Base-by-base conservation (phyloP, 2,329 filamentous ascomycete species). In the Sporothrix humicola region DNA sequence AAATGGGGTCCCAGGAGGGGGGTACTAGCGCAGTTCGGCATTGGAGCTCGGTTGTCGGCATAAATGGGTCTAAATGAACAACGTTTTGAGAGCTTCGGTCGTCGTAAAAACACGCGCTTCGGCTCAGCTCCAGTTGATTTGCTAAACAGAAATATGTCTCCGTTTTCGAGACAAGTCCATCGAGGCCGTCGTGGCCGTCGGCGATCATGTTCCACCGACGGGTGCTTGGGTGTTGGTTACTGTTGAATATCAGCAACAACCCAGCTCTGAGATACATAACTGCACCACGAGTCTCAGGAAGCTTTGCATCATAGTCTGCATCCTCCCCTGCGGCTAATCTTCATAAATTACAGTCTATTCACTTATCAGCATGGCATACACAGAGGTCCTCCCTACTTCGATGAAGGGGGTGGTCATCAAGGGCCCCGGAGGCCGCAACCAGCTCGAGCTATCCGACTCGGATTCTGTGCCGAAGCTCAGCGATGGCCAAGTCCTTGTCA, bases 81-180 rank as follows among this genome's bases (percentile, higher is more conserved):
- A 54, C 50, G 50, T 54, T 54, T 54, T 54, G 50, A 54, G 50
- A 54, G 50, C 50, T 54, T 54, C 50, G 50, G 50, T 54, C 50
- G 50, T 54, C 50, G 50, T n/a, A 54, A 54, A 54, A 54, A 54
- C 17, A 54, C 48, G 50, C 50, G 50, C 17, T 20, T 54, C 50
- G 50, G 50, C 50, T 54, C 50, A 54, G 50, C 50, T 54, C 50
- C 50, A 54, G 50, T 54, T 54, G 17, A 54, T 54, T 54, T 54
- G 50, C 50, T 54, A 20, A 54, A 54, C 50, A 54, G 50, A 54
- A 54, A 20, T 54, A 54, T 54, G 50, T 54, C 50, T 54, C 50
- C 50, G 17, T 54, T 54, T 54, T 54, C 50, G 50, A 20, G 50
- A 10, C 50, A 20, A 20, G 50, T 54, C 50, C 17, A 54, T 54